These are phyloP conservation scores for Anisodus tanguticus DNA, from an alignment of 257 asterid genomes.

Conservation along the genomic window DNA sequence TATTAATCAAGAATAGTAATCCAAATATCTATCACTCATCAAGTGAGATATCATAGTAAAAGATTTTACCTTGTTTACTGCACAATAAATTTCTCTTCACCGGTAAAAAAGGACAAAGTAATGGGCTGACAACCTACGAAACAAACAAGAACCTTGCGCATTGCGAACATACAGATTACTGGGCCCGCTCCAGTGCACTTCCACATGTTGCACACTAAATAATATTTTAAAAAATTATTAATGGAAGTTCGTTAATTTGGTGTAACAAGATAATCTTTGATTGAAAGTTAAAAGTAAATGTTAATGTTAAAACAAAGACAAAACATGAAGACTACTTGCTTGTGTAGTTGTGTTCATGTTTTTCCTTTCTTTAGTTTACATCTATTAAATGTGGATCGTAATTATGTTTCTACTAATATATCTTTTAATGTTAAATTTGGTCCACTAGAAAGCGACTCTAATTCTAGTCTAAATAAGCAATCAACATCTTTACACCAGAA, in stretches of 20 bases:
- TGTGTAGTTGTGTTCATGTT: not conserved
- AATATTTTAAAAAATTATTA: not conserved
- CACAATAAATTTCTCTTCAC: constrained; percentile 19
- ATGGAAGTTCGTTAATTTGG: constrained; percentile 8
- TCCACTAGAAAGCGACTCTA: not conserved
- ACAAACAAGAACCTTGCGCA: constrained; percentile 35
- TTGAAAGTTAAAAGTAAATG: not conserved
- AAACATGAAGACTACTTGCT: not conserved
- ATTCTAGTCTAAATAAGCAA: not conserved
- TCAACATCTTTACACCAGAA: not conserved
- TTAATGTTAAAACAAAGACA: not conserved
- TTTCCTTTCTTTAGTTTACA: not conserved
- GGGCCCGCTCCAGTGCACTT: not conserved
- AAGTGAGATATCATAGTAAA: not conserved
- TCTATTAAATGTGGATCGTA: constrained; percentile 10
- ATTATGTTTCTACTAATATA: not conserved
- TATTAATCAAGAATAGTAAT: not conserved
- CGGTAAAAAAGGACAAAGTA: constrained; percentile 15
- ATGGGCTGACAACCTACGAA: constrained; percentile 5
- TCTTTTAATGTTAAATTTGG: not conserved
- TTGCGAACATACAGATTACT: constrained; percentile 17
- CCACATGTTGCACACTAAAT: not conserved
- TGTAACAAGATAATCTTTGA: not conserved
- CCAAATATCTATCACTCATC: not conserved
- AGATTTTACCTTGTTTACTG: constrained; percentile 26